These are phyloP conservation scores for Camellia japonica DNA, from an alignment of 148 eudicot species.

Conservation along the genomic window DNA sequence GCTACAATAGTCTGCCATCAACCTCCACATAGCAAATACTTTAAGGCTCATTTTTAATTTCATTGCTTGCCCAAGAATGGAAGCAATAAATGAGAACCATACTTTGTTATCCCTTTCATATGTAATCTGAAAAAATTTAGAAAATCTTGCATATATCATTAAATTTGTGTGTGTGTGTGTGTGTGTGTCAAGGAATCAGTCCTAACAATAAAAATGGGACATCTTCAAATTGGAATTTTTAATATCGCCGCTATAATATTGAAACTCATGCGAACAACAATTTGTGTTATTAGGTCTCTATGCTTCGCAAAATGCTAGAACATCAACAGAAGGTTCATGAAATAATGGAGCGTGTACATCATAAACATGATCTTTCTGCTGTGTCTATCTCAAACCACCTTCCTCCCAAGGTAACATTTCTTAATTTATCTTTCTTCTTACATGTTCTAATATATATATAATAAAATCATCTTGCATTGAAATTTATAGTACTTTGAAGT, in stretches of 20 bases:
- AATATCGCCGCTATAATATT: not conserved
- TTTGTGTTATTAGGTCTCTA: conserved; percentile 41
- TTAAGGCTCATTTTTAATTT: not conserved
- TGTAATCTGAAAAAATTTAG: not conserved
- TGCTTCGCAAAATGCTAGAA: conserved; percentile 62
- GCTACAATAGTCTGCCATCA: too few relatives aligned
- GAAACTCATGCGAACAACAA: not conserved
- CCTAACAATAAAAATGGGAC: not conserved
- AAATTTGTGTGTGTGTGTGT: not conserved
- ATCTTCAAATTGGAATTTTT: not conserved
- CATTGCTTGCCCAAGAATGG: not conserved
- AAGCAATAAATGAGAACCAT: conserved; percentile 1
- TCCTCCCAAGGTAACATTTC: conserved; percentile 57
- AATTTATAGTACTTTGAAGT: too few relatives aligned
- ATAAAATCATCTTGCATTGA: not conserved
- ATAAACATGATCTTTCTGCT: conserved; percentile 37
- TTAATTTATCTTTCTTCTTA: not conserved
- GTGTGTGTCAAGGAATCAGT: not conserved
- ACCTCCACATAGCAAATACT: too few relatives aligned
- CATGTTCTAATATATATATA: not conserved
- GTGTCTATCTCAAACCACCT: conserved; percentile 45
- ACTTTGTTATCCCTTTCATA: not conserved
- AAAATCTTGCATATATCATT: not conserved
- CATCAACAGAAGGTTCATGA: conserved; percentile 65
- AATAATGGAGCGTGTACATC: conserved; percentile 47